Conservation (phyloP, 176 grass and related monocot genomes). For the Hsuehochloa calcarea region DNA sequence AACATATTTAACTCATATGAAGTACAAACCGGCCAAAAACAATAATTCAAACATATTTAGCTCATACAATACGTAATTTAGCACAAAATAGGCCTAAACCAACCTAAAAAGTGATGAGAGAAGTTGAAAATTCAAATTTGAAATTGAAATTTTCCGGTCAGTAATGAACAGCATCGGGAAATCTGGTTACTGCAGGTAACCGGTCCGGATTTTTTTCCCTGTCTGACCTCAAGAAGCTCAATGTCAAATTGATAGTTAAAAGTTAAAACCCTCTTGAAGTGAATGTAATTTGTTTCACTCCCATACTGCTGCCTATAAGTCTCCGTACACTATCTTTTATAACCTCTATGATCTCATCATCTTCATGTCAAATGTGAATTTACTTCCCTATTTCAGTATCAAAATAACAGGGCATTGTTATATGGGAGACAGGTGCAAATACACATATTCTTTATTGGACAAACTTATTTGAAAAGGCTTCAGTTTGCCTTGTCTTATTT, state of each 20-base stretch:
- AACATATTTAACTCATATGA: too few relatives aligned
- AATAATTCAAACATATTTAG: too few relatives aligned
- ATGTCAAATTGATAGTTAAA: conserved; percentile 46
- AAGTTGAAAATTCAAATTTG: too few relatives aligned
- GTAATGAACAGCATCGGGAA: too few relatives aligned
- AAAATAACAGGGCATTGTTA: not conserved
- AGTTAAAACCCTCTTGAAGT: conserved; percentile 43
- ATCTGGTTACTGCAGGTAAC: too few relatives aligned
- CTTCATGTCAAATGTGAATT: not conserved
- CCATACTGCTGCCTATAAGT: conserved; percentile 16
- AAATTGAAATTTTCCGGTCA: too few relatives aligned
- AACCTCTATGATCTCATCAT: conserved; percentile 25
- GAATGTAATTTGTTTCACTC: not conserved
- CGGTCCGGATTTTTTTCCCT: too few relatives aligned
- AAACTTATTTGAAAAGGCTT: not conserved
- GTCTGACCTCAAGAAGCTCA: conserved; percentile 54
- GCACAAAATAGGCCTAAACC: too few relatives aligned
- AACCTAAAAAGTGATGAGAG: too few relatives aligned
- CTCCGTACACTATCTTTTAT: conserved; percentile 6
- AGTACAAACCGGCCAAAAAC: too few relatives aligned
- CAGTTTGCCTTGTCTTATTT: not conserved
- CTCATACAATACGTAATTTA: too few relatives aligned
- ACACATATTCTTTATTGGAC: not conserved
- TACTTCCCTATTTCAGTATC: not conserved
- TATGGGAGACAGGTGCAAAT: not conserved